Percentiles rank a stretch among this genome's conserved stretches.
Conservation (phyloP, 2,329 filamentous ascomycete species). For the Tolypocladium paradoxum region DNA sequence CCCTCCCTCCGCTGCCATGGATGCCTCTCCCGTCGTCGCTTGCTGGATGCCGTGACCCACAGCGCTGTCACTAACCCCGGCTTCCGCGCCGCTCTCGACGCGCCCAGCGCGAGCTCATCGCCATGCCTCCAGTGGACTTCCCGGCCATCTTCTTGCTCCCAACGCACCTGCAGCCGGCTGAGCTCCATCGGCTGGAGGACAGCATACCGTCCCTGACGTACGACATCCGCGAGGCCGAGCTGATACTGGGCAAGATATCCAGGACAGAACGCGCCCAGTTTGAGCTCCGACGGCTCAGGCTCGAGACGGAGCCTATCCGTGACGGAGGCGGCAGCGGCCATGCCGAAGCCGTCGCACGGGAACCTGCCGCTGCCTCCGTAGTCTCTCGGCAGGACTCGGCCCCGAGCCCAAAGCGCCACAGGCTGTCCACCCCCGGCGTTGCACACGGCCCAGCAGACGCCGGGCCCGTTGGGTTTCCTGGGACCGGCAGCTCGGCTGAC, state of each 20-base stretch:
- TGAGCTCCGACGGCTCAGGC: constrained; percentile 59
- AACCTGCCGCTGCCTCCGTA: neutral
- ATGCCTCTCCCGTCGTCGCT: neutral
- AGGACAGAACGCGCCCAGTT: constrained; percentile 62
- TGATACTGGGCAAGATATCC: constrained; percentile 65
- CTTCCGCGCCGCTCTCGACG: neutral
- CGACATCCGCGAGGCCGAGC: constrained; percentile 57
- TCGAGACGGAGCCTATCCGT: constrained; percentile 41
- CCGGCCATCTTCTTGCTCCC: constrained; percentile 66
- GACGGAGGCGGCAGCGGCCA: neutral
- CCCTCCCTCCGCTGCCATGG: neutral
- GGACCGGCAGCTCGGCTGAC: neutral
- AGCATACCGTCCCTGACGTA: constrained; percentile 57
- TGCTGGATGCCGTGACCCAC: neutral
- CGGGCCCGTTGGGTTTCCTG: neutral
- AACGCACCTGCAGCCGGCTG: constrained; percentile 53
- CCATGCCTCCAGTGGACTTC: constrained; percentile 18
- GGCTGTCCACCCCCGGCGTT: neutral
- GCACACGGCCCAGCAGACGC: neutral
- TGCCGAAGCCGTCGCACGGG: neutral
- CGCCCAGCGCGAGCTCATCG: neutral
- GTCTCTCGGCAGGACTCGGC: neutral
- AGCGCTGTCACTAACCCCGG: neutral
- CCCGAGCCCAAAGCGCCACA: constrained; percentile 10
- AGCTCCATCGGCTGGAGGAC: constrained; percentile 54